These are phyloP conservation scores for Rubroboletus satanas DNA, from an alignment of 768 basidiomycete species.

Conservation along the genomic window DNA sequence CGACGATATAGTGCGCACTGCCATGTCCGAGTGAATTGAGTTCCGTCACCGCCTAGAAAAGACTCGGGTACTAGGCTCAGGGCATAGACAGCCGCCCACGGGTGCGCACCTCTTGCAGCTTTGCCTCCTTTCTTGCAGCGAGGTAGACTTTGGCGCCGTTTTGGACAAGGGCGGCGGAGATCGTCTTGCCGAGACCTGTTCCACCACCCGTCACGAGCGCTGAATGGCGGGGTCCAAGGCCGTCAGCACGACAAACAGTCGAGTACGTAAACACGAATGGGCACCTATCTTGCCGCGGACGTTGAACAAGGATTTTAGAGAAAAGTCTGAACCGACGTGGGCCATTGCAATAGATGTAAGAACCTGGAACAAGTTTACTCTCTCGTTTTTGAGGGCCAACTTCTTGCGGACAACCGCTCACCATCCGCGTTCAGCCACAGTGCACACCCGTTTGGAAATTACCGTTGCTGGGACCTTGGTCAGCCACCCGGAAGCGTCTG, in stretches of 20 bases:
- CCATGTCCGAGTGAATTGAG: slow-evolving; percentile 60
- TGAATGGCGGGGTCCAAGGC: slow-evolving; percentile 16
- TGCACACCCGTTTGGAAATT: no score
- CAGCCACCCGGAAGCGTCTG: no score
- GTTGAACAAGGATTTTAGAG: slow-evolving; percentile 52
- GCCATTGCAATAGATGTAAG: neutral
- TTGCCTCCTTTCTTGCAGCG: slow-evolving; percentile 76
- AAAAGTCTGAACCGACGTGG: slow-evolving; percentile 41
- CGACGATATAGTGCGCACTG: slow-evolving; percentile 67
- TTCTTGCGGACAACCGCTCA: no score
- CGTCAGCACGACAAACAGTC: neutral
- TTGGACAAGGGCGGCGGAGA: slow-evolving; percentile 75
- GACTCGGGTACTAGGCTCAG: neutral
- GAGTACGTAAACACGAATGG: slow-evolving; percentile 9
- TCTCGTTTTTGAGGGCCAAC: no score
- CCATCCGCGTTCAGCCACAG: no score
- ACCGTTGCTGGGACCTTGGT: no score
- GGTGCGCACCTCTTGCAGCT: slow-evolving; percentile 62
- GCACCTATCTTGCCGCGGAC: slow-evolving; percentile 68
- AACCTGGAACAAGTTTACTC: no score
- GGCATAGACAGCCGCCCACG: slow-evolving; percentile 33
- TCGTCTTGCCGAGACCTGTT: slow-evolving; percentile 81
- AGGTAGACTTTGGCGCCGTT: slow-evolving; percentile 91
- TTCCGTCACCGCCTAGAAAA: slow-evolving; percentile 45
- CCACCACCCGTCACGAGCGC: slow-evolving; percentile 82